Conservation (phyloP, 1,139 yeast species). For the Yamadazyma kanchanaburiensis region DNA sequence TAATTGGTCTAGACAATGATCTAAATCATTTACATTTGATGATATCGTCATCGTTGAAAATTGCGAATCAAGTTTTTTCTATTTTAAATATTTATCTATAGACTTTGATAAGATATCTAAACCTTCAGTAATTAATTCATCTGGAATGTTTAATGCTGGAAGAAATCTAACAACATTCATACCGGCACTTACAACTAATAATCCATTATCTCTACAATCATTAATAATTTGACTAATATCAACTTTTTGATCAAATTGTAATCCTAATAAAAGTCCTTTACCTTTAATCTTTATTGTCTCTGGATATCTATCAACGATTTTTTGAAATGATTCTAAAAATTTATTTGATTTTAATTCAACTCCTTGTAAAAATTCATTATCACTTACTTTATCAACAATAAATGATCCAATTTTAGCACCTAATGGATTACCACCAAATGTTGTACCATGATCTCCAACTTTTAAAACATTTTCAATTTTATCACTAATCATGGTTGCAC, state of each 20-base stretch:
- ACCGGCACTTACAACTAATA: constrained; percentile 87
- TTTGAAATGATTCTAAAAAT: constrained; percentile 47
- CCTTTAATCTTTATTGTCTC: constrained; percentile 74
- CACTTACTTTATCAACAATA: constrained; percentile 66
- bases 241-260: constrained; percentile 57
- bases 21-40: constrained; percentile 41
- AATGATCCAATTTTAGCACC: constrained; percentile 79
- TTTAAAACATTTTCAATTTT: constrained; percentile 66
- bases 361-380: constrained; percentile 53
- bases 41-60: too few relatives aligned
- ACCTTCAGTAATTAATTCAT: constrained; percentile 67
- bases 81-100: constrained; percentile 10
- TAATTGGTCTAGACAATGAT: constrained; percentile 43
- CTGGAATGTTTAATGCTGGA: constrained; percentile 85
- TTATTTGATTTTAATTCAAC: constrained; percentile 60
- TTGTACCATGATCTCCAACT: constrained; percentile 97
- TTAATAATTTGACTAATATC: constrained; percentile 66
- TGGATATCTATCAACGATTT: constrained; percentile 55
- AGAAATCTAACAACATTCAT: constrained; percentile 85
- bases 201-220: constrained; percentile 73
- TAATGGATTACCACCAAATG: constrained; percentile 95
- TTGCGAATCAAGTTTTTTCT: too few relatives aligned
- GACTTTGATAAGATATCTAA: constrained; percentile 51
- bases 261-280: constrained; percentile 80
- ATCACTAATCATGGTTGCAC: constrained; percentile 86